These are phyloP conservation scores for Macrophomina pseudophaseolina DNA, from an alignment of 2,329 filamentous ascomycete species.

Conservation along the genomic window DNA sequence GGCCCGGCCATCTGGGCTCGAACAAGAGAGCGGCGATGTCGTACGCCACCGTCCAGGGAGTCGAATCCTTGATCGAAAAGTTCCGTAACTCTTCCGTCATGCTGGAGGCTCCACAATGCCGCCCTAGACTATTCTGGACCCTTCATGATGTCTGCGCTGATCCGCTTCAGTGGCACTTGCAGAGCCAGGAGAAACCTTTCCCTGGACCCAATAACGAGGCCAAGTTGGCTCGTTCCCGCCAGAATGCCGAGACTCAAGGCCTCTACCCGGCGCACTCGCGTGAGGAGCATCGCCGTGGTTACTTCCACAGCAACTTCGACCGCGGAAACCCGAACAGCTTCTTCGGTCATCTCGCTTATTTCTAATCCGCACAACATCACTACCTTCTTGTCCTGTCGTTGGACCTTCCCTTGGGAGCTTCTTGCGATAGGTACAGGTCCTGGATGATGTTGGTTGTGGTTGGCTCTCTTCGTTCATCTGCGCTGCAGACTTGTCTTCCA, in stretches of 20 bases:
- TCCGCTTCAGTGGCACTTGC: slow-evolving; percentile 39
- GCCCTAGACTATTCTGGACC: slow-evolving; percentile 72
- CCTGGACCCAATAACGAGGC: slow-evolving; percentile 81
- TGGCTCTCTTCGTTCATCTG: not conserved
- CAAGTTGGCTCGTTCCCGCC: slow-evolving; percentile 85
- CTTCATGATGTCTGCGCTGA: slow-evolving; percentile 48
- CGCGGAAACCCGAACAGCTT: slow-evolving; percentile 22
- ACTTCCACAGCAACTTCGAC: slow-evolving; percentile 16
- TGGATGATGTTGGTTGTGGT: slow-evolving; percentile 16
- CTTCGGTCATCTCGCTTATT: not conserved
- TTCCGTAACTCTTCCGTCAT: slow-evolving; percentile 98
- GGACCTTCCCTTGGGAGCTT: slow-evolving; percentile 4
- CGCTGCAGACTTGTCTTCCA: not conserved
- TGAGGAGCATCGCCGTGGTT: slow-evolving; percentile 19
- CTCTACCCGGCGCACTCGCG: slow-evolving; percentile 16
- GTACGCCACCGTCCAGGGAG: slow-evolving; percentile 96
- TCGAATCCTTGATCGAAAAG: slow-evolving; percentile 88
- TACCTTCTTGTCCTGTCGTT: slow-evolving; percentile 21
- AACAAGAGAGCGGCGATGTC: slow-evolving; percentile 89
- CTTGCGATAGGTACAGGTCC: slow-evolving; percentile 13
- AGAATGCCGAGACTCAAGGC: slow-evolving; percentile 64
- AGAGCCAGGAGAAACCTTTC: slow-evolving; percentile 75
- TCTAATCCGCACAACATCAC: not conserved
- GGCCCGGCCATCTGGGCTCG: slow-evolving; percentile 57
- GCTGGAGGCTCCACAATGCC: slow-evolving; percentile 79